A percentile compares a stretch with the other conserved stretches of the same genome.
phyloP scores from a whole-genome alignment of 768 basidiomycete genomes.

The Obba rivulosa region DNA sequence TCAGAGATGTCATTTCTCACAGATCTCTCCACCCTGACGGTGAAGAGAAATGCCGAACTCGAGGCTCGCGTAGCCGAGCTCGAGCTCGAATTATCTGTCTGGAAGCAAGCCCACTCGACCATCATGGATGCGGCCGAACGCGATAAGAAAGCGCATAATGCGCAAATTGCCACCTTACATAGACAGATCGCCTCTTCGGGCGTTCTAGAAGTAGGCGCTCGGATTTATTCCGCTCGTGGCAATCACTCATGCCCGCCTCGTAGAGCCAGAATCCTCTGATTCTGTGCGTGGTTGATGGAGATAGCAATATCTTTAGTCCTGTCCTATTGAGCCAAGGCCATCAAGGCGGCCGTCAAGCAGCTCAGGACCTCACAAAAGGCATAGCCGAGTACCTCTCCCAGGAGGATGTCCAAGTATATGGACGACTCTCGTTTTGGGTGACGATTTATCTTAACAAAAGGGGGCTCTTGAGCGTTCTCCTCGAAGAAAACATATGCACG shows the following conservation, averaged over 20 bases:
- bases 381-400: constrained; percentile 64
- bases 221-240: background rate
- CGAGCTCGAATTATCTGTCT: constrained; percentile 62
- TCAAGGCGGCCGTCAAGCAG: constrained; percentile 55
- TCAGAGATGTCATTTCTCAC: background rate
- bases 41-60: constrained; percentile 58
- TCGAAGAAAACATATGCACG: constrained; percentile 50
- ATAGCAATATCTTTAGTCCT: constrained; percentile 60
- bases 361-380: constrained; percentile 59
- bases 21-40: constrained; percentile 62
- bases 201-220: constrained; percentile 36
- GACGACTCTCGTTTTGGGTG: constrained; percentile 71
- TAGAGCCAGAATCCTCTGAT: constrained; percentile 66
- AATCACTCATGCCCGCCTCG: background rate
- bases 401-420: constrained; percentile 56
- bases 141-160: constrained; percentile 62
- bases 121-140: constrained; percentile 59
- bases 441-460: constrained; percentile 65
- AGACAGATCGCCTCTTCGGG: constrained; percentile 57
- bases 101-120: constrained; percentile 66
- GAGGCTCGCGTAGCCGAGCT: constrained; percentile 62
- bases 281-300: constrained; percentile 70
- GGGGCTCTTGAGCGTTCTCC: constrained; percentile 45
- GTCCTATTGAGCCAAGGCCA: constrained; percentile 57
- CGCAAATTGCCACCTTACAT: constrained; percentile 59